Percentiles rank a stretch among this genome's conserved stretches.
These are phyloP conservation scores for Aspergillus candidus DNA, from an alignment of 2,329 filamentous ascomycete genomes.

Conservation along the genomic window DNA sequence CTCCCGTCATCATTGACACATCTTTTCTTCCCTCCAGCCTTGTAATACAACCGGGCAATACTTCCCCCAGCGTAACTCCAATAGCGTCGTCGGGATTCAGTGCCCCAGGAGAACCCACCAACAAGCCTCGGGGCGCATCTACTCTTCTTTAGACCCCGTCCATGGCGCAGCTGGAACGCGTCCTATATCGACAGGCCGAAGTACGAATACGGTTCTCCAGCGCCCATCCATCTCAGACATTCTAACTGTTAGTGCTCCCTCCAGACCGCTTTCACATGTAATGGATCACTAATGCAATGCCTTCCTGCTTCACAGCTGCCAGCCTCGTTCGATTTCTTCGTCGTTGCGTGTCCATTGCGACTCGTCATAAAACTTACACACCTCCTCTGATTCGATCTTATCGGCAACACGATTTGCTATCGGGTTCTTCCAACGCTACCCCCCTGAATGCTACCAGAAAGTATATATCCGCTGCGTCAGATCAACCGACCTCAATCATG, in stretches of 20 bases:
- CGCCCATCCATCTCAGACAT: slow-evolving; percentile 3
- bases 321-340: slow-evolving; percentile 2
- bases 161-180: no score
- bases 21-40: background rate
- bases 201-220: slow-evolving; percentile 9
- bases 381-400: background rate
- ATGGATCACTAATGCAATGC: slow-evolving; percentile 1
- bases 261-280: slow-evolving; percentile 2
- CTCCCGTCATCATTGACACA: no score
- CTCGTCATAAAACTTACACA: background rate
- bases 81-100: no score
- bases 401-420: background rate
- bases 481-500: slow-evolving; percentile 4
- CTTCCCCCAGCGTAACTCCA: no score
- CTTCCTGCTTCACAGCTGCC: background rate
- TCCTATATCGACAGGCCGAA: background rate
- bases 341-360: background rate
- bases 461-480: slow-evolving; percentile 1
- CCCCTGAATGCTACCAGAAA: no score
- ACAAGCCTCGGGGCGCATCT: background rate
- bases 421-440: no score
- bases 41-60: no score
- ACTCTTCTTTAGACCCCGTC: background rate
- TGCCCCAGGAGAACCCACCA: no score
- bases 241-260: slow-evolving; percentile 2